Percentiles rank a stretch among this genome's conserved stretches.
Evolutionary conservation across 2,329 filamentous ascomycete genomes (phyloP).

Genomic region (Diatrype stigma): DNA sequence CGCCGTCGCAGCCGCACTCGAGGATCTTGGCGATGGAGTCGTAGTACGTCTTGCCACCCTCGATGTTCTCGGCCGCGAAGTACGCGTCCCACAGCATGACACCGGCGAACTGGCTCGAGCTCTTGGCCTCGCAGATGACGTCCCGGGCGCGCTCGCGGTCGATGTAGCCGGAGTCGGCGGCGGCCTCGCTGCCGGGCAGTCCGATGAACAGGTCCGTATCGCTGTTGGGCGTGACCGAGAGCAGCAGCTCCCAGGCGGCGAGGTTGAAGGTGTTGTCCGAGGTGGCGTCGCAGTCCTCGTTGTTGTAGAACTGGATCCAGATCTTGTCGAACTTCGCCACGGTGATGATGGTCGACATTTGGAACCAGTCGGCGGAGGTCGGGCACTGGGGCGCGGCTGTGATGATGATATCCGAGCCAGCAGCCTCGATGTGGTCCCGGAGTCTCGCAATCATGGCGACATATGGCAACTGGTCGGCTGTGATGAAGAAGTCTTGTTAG

Average conservation of each 20-base stretch:
- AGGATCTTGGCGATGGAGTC: slow-evolving; percentile 34
- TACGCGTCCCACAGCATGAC: slow-evolving; percentile 43
- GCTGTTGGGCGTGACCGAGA: slow-evolving; percentile 32
- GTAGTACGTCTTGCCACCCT: slow-evolving; percentile 33
- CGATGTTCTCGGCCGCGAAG: slow-evolving; percentile 28
- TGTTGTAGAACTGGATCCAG: slow-evolving; percentile 49
- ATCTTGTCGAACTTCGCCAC: slow-evolving; percentile 31
- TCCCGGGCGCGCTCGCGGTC: slow-evolving; percentile 27
- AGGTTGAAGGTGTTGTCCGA: slow-evolving; percentile 35
- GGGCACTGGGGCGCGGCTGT: slow-evolving; percentile 44
- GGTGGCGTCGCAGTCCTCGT: slow-evolving; percentile 33
- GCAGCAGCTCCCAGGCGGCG: slow-evolving; percentile 34
- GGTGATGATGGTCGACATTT: slow-evolving; percentile 39
- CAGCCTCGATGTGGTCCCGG: slow-evolving; percentile 12
- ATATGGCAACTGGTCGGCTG: slow-evolving; percentile 19
- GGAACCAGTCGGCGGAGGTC: slow-evolving; percentile 31
- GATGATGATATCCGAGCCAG: slow-evolving; percentile 23
- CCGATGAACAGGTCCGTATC: slow-evolving; percentile 43
- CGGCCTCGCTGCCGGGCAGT: slow-evolving; percentile 29
- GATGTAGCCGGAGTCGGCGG: slow-evolving; percentile 32
- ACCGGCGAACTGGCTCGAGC: slow-evolving; percentile 37
- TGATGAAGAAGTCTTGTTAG: slow-evolving; percentile 6
- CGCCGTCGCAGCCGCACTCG: slow-evolving; percentile 27
- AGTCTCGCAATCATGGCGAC: slow-evolving; percentile 20
- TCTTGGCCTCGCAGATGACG: slow-evolving; percentile 36